Conservation (phyloP, 2,329 filamentous ascomycete genomes). For the Didymella pomorum region DNA sequence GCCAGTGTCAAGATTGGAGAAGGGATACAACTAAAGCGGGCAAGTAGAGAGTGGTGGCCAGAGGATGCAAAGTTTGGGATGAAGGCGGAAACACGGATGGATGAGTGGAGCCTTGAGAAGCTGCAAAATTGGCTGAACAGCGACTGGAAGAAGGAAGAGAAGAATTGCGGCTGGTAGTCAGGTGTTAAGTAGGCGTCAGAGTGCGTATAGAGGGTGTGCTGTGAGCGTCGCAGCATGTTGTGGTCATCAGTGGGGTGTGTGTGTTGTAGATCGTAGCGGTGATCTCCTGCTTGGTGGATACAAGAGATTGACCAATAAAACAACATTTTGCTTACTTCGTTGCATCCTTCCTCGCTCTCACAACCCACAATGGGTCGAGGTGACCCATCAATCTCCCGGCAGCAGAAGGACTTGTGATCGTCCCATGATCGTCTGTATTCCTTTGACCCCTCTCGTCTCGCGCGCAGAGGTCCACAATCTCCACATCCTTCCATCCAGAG, state of each 20-base stretch:
- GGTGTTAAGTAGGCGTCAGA: neutral
- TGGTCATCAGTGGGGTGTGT: neutral
- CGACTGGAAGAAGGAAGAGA: neutral
- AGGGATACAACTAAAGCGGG: conserved; percentile 7
- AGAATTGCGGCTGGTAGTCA: neutral
- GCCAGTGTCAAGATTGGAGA: neutral
- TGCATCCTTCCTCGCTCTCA: conserved; percentile 30
- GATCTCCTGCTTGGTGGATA: neutral
- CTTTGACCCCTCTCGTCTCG: conserved; percentile 39
- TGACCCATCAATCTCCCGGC: conserved; percentile 25
- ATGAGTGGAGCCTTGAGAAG: conserved; percentile 10
- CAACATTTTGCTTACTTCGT: neutral
- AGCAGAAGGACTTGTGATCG: conserved; percentile 20
- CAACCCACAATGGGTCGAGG: conserved; percentile 41
- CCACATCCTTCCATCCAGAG: conserved; percentile 61
- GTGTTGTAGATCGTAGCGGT: neutral
- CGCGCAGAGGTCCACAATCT: conserved; percentile 61
- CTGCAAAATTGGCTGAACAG: conserved; percentile 8
- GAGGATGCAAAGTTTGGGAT: neutral
- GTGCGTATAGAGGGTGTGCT: neutral
- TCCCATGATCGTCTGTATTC: conserved; percentile 35
- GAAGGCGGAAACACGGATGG: conserved; percentile 2
- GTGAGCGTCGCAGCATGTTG: neutral
- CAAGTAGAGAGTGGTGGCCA: conserved; percentile 3
- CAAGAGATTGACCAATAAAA: neutral